Percentiles rank a stretch among this genome's conserved stretches.
Evolutionary conservation across 2,329 filamentous ascomycete genomes (phyloP).

Genomic region (Knufia fluminis): DNA sequence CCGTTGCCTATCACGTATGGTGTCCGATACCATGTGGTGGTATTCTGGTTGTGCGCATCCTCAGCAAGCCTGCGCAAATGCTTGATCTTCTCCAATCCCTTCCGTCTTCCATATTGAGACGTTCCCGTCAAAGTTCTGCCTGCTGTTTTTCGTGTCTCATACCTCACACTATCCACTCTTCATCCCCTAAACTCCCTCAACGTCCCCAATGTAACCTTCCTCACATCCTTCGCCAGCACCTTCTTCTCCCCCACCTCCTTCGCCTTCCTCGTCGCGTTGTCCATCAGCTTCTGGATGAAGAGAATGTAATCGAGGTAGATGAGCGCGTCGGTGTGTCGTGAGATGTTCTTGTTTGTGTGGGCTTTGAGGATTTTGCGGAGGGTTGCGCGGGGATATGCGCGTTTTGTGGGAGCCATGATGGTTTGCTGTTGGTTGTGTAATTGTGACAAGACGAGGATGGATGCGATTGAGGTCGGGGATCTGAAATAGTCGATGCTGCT

Average conservation of each 20-base stretch:
- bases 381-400: constrained; percentile 72
- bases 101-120: too few relatives aligned
- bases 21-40: too few relatives aligned
- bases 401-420: constrained; percentile 55
- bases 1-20: too few relatives aligned
- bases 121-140: too few relatives aligned
- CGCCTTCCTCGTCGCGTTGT: constrained; percentile 67
- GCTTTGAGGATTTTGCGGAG: constrained; percentile 87
- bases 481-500: too few relatives aligned
- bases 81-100: too few relatives aligned
- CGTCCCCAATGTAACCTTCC: constrained; percentile 63
- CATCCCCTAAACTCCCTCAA: constrained; percentile 19
- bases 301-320: constrained; percentile 77
- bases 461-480: too few relatives aligned
- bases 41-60: too few relatives aligned
- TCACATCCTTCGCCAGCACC: constrained; percentile 65
- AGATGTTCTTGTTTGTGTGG: constrained; percentile 68
- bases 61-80: too few relatives aligned
- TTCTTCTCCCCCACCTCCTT: constrained; percentile 64
- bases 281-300: constrained; percentile 68
- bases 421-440: background rate
- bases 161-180: too few relatives aligned
- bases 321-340: constrained; percentile 78
- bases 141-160: too few relatives aligned
- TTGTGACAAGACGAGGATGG: too few relatives aligned